Evolutionary conservation across 257 asterid species (phyloP), one percentile per base, ranked within the genome.

Genomic region (Plantago major): DNA sequence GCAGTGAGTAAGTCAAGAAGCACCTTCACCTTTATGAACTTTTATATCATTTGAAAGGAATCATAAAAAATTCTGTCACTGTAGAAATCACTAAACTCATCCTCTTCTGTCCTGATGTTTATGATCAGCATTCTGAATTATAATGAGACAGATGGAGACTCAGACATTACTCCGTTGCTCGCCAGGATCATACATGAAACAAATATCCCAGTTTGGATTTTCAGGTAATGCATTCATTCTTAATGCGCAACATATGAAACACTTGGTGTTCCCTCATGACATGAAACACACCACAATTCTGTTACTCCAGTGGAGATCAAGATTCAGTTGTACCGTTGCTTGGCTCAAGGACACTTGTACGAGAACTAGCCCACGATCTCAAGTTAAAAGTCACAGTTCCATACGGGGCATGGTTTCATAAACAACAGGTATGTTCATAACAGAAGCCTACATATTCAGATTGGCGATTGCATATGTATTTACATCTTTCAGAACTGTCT

Each of bases 291-390:
- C 12, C 22, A 11, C 12, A 52, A 14, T 22, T 10, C 4, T 59
- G 11, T 22, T 37, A 17, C 6, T 64, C 15, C 89, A 93, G 99
- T 44, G 99, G 99, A 12, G 97, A 93, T 78, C 99, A 93, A 84
- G 99, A 93, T 78, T 89, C 99, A 14, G 99, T 93, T 3, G 96
- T 89, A 3, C 97, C 99, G 28, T 75, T 93, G 68, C 84, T 93
- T 58, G 97, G 99, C 9, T 84, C 99, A 0, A 79, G 99, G 38
- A 87, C 96, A 10, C 88, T 93, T 60, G 92, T 87, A 14, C 96
- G 95, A 5, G 96, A 89, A 71, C 94, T 89, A 37, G 96, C 97
- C 60, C 82, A 82, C 12, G 94, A 85, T 68, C 66, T 93, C 64
- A 30, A 73, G 48, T 81, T 82, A 74, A 60, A 80, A 74, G 76